Evolutionary conservation across 495 filamentous ascomycete genomes (phyloP), one percentile per base, ranked within the genome.

Genomic region (Extremus antarcticus): DNA sequence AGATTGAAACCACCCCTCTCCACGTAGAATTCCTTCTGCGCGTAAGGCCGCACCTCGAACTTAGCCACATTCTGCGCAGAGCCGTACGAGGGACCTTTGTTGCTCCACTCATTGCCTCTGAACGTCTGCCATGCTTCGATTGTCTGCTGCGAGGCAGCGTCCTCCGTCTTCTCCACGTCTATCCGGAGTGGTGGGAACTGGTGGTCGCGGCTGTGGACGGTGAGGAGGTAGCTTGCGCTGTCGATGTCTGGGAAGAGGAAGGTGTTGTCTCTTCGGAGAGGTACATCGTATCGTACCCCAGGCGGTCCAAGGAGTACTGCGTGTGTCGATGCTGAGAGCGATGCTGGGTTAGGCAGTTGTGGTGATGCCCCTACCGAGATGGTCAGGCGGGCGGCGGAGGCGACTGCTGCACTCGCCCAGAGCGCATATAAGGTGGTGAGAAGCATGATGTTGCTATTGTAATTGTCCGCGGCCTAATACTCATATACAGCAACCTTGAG

Each of bases 41-140:
- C 84, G 50, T 82, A 15, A 19, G 78, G 75, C 68, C 74, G 77
- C 11, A 82, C 78, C 48, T 87, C 82, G 39, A 91, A 73, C 13
- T 59, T 63, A 58, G 61, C 43, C 58, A 17, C 58, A 51, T 54
- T 60, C 40, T 45, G 51, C 70, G 60, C 60, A 19, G 60, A 25
- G 19, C 63, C 71, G 58, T 80, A 76, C 62, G 72, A 74, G 60
- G 80, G 77, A 15, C 91, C 87, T 55, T 83, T 85, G 67, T 94
- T 91, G 24, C 76, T 80, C 87, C 88, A 89, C 56, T 90, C 80
- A 63, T 92, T 90, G 8, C 89, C 86, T n/a, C 87, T 71, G 66
- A 84, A 94, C 22, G 88, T 94, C 71, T 88, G 84, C 84, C 86
- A 90, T 25, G 82, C 79, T n/a, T 78, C 60, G 3, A 85, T 78